phyloP scores from a whole-genome alignment of 2,329 filamentous ascomycete genomes.

The Sporothrix brasiliensis region DNA sequence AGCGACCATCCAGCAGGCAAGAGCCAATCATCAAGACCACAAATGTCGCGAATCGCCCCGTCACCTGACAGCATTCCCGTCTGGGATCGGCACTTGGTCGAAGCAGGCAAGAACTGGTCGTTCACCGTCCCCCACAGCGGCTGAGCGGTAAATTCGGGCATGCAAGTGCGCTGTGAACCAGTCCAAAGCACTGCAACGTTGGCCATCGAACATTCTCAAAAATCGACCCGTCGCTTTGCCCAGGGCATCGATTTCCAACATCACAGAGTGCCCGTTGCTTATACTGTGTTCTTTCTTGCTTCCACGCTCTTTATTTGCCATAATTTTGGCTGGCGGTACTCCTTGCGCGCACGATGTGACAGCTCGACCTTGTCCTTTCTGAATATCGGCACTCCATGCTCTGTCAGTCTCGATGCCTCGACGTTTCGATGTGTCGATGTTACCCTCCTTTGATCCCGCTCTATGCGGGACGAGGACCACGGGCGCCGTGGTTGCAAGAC shows the following conservation, averaged over 20 bases:
- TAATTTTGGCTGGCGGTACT: not conserved
- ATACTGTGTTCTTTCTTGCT: too few relatives aligned
- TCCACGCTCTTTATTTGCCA: not conserved
- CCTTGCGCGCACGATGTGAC: slow-evolving; percentile 19
- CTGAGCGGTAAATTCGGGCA: not conserved
- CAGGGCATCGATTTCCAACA: too few relatives aligned
- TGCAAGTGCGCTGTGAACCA: not conserved
- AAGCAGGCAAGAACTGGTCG: slow-evolving; percentile 18
- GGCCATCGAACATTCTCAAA: too few relatives aligned
- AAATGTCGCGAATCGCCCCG: slow-evolving; percentile 25
- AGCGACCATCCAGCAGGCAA: not conserved
- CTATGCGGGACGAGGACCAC: too few relatives aligned
- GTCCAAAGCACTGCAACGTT: not conserved
- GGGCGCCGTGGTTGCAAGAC: not conserved
- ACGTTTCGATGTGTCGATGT: not conserved
- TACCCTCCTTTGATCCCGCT: not conserved
- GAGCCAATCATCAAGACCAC: slow-evolving; percentile 24
- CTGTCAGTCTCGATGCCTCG: not conserved
- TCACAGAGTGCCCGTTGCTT: not conserved
- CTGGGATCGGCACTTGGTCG: slow-evolving; percentile 28
- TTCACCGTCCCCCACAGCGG: slow-evolving; percentile 6
- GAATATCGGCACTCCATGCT: too few relatives aligned
- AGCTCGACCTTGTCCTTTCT: slow-evolving; percentile 1
- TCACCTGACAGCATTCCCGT: slow-evolving; percentile 27
- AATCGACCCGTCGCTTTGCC: too few relatives aligned